A percentile compares a stretch with the other conserved stretches of the same genome.
phyloP scores from a whole-genome alignment of 176 grass and related monocot species.

The Lolium perenne region DNA sequence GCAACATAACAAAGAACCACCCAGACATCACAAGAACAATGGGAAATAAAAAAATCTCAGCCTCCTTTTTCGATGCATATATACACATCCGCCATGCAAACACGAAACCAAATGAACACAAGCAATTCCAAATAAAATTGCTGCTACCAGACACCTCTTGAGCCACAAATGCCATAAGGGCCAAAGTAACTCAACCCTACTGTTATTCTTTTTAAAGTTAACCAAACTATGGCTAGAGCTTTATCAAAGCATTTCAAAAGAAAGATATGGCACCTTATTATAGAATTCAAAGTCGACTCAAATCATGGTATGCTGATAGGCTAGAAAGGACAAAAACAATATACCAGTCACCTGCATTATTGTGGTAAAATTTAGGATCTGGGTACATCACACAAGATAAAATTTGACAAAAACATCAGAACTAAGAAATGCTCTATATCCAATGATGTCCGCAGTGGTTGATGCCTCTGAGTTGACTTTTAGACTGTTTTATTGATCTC shows the following conservation, averaged over 20 bases:
- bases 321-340: constrained; percentile 17
- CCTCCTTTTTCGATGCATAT: neutral
- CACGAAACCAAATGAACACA: constrained; percentile 3
- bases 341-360: neutral
- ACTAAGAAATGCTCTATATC: constrained; percentile 28
- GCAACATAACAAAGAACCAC: constrained; percentile 16
- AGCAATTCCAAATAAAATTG: neutral
- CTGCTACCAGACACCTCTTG: neutral
- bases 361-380: neutral
- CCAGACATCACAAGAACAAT: constrained; percentile 28
- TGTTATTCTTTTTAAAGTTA: neutral
- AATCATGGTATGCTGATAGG: neutral
- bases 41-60: neutral
- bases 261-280: neutral
- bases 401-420: neutral
- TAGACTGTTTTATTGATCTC: neutral
- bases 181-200: neutral
- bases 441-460: neutral
- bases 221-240: neutral
- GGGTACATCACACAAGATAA: neutral
- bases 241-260: constrained; percentile 13
- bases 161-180: neutral
- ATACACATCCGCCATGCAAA: constrained; percentile 11
- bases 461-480: neutral
- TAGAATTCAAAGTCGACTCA: neutral